Percentiles rank a stretch among this genome's conserved stretches.
Conservation (phyloP, 148 eudicot genomes). For the Linanthus parryae region DNA sequence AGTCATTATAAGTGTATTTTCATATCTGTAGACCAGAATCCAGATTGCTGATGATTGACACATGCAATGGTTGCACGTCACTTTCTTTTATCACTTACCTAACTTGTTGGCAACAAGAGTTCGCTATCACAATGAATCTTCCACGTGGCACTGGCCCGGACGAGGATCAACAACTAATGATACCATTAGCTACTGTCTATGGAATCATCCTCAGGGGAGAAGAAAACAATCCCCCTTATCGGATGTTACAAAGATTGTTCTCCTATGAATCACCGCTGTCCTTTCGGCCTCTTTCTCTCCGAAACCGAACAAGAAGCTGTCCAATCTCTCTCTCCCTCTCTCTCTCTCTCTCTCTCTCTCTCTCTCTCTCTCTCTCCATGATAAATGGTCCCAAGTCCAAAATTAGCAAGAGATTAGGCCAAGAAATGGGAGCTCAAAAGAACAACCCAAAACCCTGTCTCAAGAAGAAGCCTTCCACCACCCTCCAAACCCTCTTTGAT, state of each 20-base stretch:
- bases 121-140: too few species aligned
- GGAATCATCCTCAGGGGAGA: too few species aligned
- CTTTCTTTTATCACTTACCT: too few species aligned
- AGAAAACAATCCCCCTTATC: too few species aligned
- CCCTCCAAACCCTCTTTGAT: slow-evolving; percentile 24
- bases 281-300: slow-evolving; percentile 6
- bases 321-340: background rate
- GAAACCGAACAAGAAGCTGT: background rate
- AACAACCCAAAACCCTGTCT: slow-evolving; percentile 19
- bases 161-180: too few species aligned
- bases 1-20: too few species aligned
- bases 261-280: slow-evolving; percentile 9
- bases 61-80: too few species aligned
- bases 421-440: slow-evolving; percentile 27
- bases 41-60: too few species aligned
- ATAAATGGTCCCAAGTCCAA: background rate
- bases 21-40: too few species aligned
- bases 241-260: slow-evolving; percentile 15
- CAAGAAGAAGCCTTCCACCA: slow-evolving; percentile 13
- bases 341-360: background rate
- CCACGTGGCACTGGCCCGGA: too few species aligned
- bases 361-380: background rate
- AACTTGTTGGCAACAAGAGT: too few species aligned
- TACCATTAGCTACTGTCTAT: too few species aligned
- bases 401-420: background rate